Base-by-base conservation (phyloP, 371 early-diverging fungal genomes). In the Rhizomucor miehei region DNA sequence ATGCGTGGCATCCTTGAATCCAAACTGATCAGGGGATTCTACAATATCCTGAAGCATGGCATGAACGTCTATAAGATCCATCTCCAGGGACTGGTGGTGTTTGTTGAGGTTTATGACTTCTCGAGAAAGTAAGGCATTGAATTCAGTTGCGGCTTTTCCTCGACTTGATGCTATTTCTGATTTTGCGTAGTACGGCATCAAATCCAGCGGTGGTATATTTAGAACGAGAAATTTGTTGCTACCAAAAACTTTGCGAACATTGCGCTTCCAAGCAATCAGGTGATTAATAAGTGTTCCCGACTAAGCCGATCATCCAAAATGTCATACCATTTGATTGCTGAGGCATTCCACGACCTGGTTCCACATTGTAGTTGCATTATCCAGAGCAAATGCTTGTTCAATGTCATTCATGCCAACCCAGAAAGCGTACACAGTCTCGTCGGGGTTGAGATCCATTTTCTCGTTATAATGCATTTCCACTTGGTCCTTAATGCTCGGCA, bases 361-460 rank as follows among this genome's bases (percentile, higher is more conserved):
- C 20, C 50, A 52, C 13, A 49, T 48, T 2, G 16, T 16, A 6
- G 48, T 43, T 19, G 50, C 40, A 1, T 55, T 44, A 11, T 44
- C 36, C 25, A 41, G 49, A 47, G 56, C 59, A 34, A 60, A 52
- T 29, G 56, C 59, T 17, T 51, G 59, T 34, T 60, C 62, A 13
- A 77, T 58, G 51, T 77, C 77, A 43, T 66, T 67, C 8, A 69
- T 54, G 3, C 77, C 77, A 16, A 71, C 50, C 77, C 77, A 77
- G 24, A 73, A 60, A 0, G 64, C 59, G 48, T 71, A 58, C 6
- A 67, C 64, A 9, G 72, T 73, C 39, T 73, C 71, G 34, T 62
- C 53, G n/a, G 63, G 65, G 13, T 71, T 50, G n/a, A 69, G 44
- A 10, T 62, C 34, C 16, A 70, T n/a, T 3, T 65, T 51, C 38